Base-by-base conservation (phyloP, 805 yeast species). In the Saccharomycopsis selenospora region DNA sequence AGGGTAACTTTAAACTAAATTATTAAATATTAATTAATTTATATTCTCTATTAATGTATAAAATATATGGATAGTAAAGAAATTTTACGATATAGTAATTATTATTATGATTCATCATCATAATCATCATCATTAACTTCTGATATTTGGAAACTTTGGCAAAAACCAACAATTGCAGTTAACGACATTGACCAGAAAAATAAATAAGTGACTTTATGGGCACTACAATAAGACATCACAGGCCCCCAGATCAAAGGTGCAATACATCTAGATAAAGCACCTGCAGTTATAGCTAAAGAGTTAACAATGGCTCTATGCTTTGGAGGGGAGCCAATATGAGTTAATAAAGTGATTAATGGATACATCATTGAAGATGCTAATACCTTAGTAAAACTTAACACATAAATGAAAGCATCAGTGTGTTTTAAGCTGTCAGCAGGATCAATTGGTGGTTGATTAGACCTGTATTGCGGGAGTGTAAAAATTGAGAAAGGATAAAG, bases 231-330 rank as follows among this genome's bases (percentile, higher is more conserved):
- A 2, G 71, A 58, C 70, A 70, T 67, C 25, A 70, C 42, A 47
- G 54, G 64, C 3, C 85, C 85, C 80, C 82, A 78, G 1, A 66
- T 27, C 5, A 78, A 58, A 0, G 85, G 86, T 2, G 79, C 85
- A 0, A 73, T 41, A 46, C 74, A 78, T 54, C 85, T 63, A 0
- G 84, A 81, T 29, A 74, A 60, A 1, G 85, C 72, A 17, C 74
- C 62, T 33, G 72, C 66, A 36, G 79, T 72, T 59, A 79, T 70
- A 2, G 80, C 68, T 14, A 77, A 69, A 11, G 82, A 80, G 57
- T 80, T 80, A 48, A 80, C 70, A 55, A 76, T 70, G 1, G 82
- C 83, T 44, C 82, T 67, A 53, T 78, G 73, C 52, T 72, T 66
- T 20, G 77, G 69, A 10, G 72, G 72, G 1, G 82, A 70, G 4